These are phyloP conservation scores for Blastocystis sp. DNA, from an alignment of 352 stramenopile species.

Conservation along the genomic window DNA sequence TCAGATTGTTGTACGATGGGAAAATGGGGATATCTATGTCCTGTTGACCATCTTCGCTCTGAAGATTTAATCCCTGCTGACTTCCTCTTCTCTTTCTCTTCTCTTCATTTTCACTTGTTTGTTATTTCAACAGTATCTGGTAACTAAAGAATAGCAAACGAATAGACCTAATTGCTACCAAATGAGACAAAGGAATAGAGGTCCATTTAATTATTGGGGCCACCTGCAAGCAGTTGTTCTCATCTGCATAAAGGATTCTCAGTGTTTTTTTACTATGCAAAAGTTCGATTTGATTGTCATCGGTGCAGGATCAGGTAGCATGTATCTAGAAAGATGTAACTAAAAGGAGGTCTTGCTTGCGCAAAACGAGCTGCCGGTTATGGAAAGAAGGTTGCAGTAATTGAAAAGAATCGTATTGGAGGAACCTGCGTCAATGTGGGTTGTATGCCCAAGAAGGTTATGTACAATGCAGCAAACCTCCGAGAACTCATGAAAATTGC, in stretches of 20 bases:
- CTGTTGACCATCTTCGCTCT: constrained; percentile 9
- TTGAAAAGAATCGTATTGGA: constrained; percentile 81
- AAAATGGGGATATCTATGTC: neutral
- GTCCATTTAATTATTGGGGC: too few relatives aligned
- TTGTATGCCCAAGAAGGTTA: constrained; percentile 96
- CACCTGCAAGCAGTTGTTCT: too few relatives aligned
- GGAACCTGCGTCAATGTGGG: constrained; percentile 96
- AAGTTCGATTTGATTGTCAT: constrained; percentile 13
- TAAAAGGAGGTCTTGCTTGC: constrained; percentile 78
- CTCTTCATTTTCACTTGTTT: neutral
- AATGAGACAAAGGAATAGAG: too few relatives aligned
- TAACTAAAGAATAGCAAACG: neutral
- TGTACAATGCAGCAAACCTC: constrained; percentile 82
- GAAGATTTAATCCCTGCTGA: neutral
- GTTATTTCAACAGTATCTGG: neutral
- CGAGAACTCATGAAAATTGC: constrained; percentile 73
- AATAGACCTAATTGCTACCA: neutral
- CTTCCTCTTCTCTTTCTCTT: neutral
- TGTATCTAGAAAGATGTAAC: neutral
- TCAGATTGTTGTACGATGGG: neutral
- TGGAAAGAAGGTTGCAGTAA: constrained; percentile 85
- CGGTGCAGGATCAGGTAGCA: constrained; percentile 26
- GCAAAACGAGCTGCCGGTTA: constrained; percentile 81
- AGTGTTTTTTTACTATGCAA: too few relatives aligned
- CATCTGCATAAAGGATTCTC: too few relatives aligned